Conservation (phyloP, 2,329 filamentous ascomycete genomes). For the Byssothecium circinans region DNA sequence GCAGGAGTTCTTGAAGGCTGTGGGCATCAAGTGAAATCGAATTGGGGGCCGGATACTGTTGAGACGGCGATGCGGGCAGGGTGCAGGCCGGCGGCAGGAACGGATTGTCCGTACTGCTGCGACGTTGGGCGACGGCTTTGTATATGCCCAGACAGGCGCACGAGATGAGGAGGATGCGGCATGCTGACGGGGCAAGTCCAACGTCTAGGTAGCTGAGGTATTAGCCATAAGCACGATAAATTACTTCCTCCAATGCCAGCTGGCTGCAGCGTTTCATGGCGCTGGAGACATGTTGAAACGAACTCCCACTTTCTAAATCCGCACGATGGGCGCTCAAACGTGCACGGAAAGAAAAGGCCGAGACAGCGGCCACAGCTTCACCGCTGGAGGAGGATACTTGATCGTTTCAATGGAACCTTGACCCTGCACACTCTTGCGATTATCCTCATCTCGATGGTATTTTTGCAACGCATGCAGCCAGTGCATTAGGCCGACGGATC, state of each 20-base stretch:
- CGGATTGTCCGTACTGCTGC: neutral
- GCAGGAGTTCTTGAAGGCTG: conserved; percentile 36
- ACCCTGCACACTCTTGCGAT: no score
- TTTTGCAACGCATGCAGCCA: no score
- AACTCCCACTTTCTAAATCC: neutral
- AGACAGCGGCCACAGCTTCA: conserved; percentile 2
- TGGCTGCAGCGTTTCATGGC: neutral
- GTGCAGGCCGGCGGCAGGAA: conserved; percentile 3
- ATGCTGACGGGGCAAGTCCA: neutral
- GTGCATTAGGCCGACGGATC: no score
- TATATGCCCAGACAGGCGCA: neutral
- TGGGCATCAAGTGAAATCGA: conserved; percentile 35
- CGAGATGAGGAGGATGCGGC: neutral
- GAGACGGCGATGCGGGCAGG: conserved; percentile 6
- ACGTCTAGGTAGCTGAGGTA: no score
- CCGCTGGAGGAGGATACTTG: no score
- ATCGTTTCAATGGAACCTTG: no score
- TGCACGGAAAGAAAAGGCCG: neutral
- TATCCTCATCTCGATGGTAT: no score
- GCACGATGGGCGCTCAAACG: neutral
- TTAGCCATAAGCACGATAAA: neutral
- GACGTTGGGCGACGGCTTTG: neutral
- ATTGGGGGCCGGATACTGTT: neutral
- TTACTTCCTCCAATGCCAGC: neutral
- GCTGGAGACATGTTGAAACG: neutral